Percentiles rank a stretch among this genome's conserved stretches.
Evolutionary conservation across 208 protist species (phyloP).

Genomic region (Leishmania major): DNA sequence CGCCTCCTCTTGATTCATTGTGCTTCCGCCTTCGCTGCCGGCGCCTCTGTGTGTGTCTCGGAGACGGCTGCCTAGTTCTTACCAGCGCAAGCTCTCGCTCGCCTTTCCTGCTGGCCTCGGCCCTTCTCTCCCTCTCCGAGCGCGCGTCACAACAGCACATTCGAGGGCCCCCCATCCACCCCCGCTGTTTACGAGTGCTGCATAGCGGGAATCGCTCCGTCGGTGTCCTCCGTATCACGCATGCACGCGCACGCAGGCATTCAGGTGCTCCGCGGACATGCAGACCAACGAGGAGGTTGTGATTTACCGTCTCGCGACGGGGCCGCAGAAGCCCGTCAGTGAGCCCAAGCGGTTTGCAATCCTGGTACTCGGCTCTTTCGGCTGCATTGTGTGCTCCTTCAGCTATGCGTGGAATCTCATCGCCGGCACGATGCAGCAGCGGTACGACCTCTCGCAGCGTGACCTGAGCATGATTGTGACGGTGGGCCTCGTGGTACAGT

Average conservation of each 20-base stretch:
- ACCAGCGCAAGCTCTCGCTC: neutral
- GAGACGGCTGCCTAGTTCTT: neutral
- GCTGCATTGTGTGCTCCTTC: conserved; percentile 38
- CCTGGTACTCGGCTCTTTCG: conserved; percentile 44
- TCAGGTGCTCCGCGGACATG: neutral
- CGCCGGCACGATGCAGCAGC: conserved; percentile 35
- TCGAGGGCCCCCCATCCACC: neutral
- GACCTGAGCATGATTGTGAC: conserved; percentile 65
- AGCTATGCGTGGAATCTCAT: conserved; percentile 65
- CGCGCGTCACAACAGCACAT: neutral
- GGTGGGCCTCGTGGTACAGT: conserved; percentile 42
- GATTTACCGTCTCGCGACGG: conserved; percentile 22
- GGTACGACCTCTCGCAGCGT: conserved; percentile 36
- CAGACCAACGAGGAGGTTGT: conserved; percentile 10
- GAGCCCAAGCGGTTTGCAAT: conserved; percentile 49
- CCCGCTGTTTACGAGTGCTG: neutral
- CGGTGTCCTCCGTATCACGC: neutral
- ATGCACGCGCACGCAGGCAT: neutral
- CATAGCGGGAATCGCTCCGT: neutral
- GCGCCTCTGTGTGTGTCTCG: neutral
- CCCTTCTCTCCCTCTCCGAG: neutral
- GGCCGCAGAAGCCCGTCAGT: conserved; percentile 40
- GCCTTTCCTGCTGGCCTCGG: neutral
- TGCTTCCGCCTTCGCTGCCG: neutral
- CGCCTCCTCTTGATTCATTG: neutral